Evolutionary conservation across 176 grass and related monocot species (phyloP).

Genomic region (Oryza glumipatula): DNA sequence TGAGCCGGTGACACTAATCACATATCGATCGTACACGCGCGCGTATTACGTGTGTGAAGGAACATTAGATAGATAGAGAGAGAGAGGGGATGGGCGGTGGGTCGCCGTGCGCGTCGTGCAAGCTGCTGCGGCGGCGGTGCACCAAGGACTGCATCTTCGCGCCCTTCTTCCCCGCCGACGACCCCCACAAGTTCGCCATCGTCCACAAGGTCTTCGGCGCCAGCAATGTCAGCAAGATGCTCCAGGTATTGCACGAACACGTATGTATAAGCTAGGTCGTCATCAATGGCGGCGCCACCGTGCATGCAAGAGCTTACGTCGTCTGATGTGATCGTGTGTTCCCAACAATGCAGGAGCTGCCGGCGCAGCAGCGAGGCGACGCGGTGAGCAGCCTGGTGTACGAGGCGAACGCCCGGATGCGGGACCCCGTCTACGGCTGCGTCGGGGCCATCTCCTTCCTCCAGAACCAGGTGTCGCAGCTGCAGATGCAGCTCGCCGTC

Average conservation of each 20-base stretch:
- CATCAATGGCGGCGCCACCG: background rate
- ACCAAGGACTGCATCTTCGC: conserved; percentile 95
- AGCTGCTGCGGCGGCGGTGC: conserved; percentile 81
- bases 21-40: too few relatives aligned
- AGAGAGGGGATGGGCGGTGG: conserved; percentile 22
- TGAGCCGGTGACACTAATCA: background rate
- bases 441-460: conserved; percentile 91
- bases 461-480: conserved; percentile 91
- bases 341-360: conserved; percentile 53
- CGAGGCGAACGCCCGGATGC: conserved; percentile 83
- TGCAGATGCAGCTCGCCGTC: conserved; percentile 94
- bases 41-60: too few relatives aligned
- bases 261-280: too few relatives aligned
- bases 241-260: conserved; percentile 51
- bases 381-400: conserved; percentile 95
- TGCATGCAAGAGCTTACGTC: background rate
- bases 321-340: background rate
- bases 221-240: conserved; percentile 94
- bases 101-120: conserved; percentile 90
- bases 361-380: conserved; percentile 79
- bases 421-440: conserved; percentile 91
- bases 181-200: conserved; percentile 91
- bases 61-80: too few relatives aligned
- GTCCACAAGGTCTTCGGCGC: conserved; percentile 95
- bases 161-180: conserved; percentile 87